Percentiles rank a stretch among this genome's conserved stretches.
phyloP scores from a whole-genome alignment of 1,284 basidiomycete species.

The Cutaneotrichosporon cyanovorans region DNA sequence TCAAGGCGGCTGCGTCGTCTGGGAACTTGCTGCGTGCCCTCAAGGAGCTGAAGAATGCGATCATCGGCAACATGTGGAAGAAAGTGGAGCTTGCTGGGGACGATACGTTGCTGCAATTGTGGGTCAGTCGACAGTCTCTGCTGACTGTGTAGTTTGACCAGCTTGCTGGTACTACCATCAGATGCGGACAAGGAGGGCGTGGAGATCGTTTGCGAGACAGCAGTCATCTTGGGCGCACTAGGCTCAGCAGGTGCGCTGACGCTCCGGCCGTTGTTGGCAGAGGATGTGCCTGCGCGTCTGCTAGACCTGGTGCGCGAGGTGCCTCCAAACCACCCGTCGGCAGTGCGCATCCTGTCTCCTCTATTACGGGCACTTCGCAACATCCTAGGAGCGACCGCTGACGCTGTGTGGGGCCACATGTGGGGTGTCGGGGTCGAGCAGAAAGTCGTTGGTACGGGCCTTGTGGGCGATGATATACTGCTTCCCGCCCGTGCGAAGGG shows the following conservation, averaged over 20 bases:
- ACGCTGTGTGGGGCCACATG: slow-evolving; percentile 40
- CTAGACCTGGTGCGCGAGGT: slow-evolving; percentile 21
- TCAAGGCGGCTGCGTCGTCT: slow-evolving; percentile 3
- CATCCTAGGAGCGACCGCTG: slow-evolving; percentile 35
- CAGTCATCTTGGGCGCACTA: slow-evolving; percentile 43
- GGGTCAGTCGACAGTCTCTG: slow-evolving; percentile 9
- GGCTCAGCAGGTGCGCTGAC: slow-evolving; percentile 39
- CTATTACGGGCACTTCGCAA: slow-evolving; percentile 37
- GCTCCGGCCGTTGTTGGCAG: slow-evolving; percentile 27
- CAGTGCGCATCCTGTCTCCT: slow-evolving; percentile 21
- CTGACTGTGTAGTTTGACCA: slow-evolving; percentile 14
- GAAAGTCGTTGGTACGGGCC: slow-evolving; percentile 35
- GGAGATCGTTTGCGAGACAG: slow-evolving; percentile 36
- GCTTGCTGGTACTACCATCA: slow-evolving; percentile 13
- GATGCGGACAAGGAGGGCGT: slow-evolving; percentile 4
- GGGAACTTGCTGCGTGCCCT: slow-evolving; percentile 25
- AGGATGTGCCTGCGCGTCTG: slow-evolving; percentile 22
- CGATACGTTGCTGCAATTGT: slow-evolving; percentile 30
- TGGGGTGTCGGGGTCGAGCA: slow-evolving; percentile 41
- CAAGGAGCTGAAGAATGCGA: slow-evolving; percentile 43
- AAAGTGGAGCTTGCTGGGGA: slow-evolving; percentile 42
- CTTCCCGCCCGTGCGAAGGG: slow-evolving; percentile 11
- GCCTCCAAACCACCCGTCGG: slow-evolving; percentile 5
- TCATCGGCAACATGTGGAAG: slow-evolving; percentile 45
- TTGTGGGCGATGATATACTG: slow-evolving; percentile 25